Evolutionary conservation across 2,329 filamentous ascomycete species (phyloP), one percentile per base, ranked within the genome.

Genomic region (Fusarium coicis): DNA sequence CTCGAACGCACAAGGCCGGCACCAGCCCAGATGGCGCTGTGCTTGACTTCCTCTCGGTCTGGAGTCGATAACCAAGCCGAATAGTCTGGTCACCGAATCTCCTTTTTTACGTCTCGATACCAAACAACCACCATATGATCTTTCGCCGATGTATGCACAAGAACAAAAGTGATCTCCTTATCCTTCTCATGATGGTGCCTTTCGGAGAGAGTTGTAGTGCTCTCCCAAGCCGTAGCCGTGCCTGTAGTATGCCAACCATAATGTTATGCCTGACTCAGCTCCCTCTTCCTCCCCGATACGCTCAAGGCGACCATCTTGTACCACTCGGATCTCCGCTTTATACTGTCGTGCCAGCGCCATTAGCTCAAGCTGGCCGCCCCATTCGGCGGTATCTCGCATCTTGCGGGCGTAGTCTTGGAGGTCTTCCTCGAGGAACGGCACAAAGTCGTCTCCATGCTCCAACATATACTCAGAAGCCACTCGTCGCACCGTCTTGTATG

Each of bases 171-270:
- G 64, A 74, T 72, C 56, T 52, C 60, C 60, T 68, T 65, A 36
- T 62, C 39, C 32, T n/a, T 62, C 65, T 47, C 61, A 56, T 75
- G 69, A 77, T 74, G 76, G 73, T 74, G 78, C 78, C 78, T 85
- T 88, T 75, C 89, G 83, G 80, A 99, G 83, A 59, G 95, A 97
- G 81, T 99, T 99, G 83, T 99, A 99, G 84, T 99, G 96, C 85
- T 98, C 96, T 18, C 96, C 96, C 55, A 99, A 85, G 3, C 96
- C 96, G 81, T 97, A 98, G 54, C 93, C 94, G 84, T 98, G 95
- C 77, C 93, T 89, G 83, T 98, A 98, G 82, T 98, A 99, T 40
- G 95, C 96, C 82, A 99, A 82, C 96, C 96, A 98, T 56, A 97
- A 42, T 42, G 76, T 78, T 77, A 80, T 87, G 74, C 89, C 89